Evolutionary conservation across 495 filamentous ascomycete genomes (phyloP).

Genomic region (Bryoglossum gracile): DNA sequence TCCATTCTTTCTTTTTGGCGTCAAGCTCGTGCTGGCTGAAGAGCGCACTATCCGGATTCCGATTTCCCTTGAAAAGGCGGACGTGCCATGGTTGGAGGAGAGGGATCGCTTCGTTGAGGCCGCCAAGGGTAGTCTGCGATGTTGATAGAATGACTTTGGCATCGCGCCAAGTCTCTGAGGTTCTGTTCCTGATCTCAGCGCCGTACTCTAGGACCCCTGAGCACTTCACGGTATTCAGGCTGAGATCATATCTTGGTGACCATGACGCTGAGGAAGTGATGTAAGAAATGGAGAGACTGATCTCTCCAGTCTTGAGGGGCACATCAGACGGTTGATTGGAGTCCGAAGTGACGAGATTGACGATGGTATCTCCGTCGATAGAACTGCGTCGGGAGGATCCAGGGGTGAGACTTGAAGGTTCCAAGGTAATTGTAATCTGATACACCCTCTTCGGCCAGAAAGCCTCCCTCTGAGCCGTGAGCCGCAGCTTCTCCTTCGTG

Average conservation of each 20-base stretch:
- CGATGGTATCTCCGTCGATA: constrained; percentile 33
- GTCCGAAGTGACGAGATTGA: constrained; percentile 19
- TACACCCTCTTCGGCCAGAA: constrained; percentile 56
- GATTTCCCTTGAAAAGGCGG: constrained; percentile 29
- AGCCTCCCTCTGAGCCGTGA: constrained; percentile 42
- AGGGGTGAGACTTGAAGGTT: constrained; percentile 43
- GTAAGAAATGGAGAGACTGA: constrained; percentile 53
- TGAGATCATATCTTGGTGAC: constrained; percentile 60
- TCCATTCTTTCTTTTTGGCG: constrained; percentile 15
- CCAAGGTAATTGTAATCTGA: constrained; percentile 49
- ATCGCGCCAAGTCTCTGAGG: constrained; percentile 62
- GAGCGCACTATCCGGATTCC: constrained; percentile 8
- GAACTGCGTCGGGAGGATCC: constrained; percentile 49
- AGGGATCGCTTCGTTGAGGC: constrained; percentile 52
- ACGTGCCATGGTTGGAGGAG: constrained; percentile 54
- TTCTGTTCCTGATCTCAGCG: constrained; percentile 56
- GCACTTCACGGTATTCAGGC: constrained; percentile 47
- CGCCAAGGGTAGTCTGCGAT: constrained; percentile 56
- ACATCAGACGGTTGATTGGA: constrained; percentile 18
- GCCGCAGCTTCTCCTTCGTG: constrained; percentile 40
- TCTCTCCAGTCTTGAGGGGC: constrained; percentile 13
- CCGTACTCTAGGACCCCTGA: constrained; percentile 53
- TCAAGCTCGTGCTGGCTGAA: constrained; percentile 7
- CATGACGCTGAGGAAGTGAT: constrained; percentile 55
- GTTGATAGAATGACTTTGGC: constrained; percentile 59